Evolutionary conservation across 2,329 filamentous ascomycete genomes (phyloP), one percentile per base, ranked within the genome.

Genomic region (Iodosphaeria phyllophila): DNA sequence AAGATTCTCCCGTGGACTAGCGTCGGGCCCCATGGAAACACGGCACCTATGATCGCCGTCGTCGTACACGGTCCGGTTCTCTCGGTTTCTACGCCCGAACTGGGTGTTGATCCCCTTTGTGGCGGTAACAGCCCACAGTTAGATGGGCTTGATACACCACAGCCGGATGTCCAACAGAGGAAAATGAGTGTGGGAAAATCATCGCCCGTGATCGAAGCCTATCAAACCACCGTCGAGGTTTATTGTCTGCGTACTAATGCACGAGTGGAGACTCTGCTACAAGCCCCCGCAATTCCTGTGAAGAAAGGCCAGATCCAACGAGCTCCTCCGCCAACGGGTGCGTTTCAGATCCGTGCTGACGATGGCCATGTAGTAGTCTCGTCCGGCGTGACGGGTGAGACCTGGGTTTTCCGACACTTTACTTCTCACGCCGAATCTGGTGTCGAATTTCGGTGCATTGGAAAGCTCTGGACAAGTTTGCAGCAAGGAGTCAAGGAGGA

Each of bases 381-480:
- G 27, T 93, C 83, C 24, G 83, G 82, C 3, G 52, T 62, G 13
- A 92, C 80, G 24, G 86, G 86, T 8, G 86, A 95, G 50, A 72
- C 86, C 22, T 92, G 77, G 60, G 56, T 92, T 6, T 95, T 64
- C 37, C 53, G 59, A 6, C 64, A 71, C 32, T 44, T 56, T 6
- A 36, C 50, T 7, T 42, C 50, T 27, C 40, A 47, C 2, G 48
- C 51, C 23, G 60, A 62, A 13, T 41, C 47, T 2, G 50, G 51
- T 13, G 35, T 52, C 22, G 42, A 47, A 10, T 74, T 63, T 44
- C 56, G 50, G 18, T 93, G 83, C 39, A 58, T 89, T 28, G 84
- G 75, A 12, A 98, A 98, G 51, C 54, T 91, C 11, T 98, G 89
- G 89, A 93, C 89, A 1, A 74, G 72, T 22, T 56, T 92, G 15